A percentile compares a stretch with the other conserved stretches of the same genome.
These are phyloP conservation scores for Monosporozyma solicola DNA, from an alignment of 805 yeast species.

Conservation along the genomic window DNA sequence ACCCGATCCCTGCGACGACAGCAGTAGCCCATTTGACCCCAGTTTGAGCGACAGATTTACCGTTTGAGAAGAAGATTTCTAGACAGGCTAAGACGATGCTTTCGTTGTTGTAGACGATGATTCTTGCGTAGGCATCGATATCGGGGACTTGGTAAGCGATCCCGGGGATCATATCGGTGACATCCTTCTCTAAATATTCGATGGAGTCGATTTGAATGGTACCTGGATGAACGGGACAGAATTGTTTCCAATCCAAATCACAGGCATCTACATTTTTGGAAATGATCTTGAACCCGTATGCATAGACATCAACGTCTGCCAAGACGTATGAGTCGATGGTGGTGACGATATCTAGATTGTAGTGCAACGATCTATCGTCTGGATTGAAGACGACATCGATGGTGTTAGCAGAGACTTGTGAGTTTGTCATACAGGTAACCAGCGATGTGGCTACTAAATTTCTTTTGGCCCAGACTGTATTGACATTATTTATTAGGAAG, in stretches of 20 bases:
- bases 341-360: conserved; percentile 61
- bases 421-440: conserved; percentile 78
- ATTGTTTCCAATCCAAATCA: conserved; percentile 61
- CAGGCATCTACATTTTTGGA: conserved; percentile 55
- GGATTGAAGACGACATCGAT: conserved; percentile 76
- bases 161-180: conserved; percentile 61
- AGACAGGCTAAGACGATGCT: conserved; percentile 55
- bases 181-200: conserved; percentile 45
- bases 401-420: conserved; percentile 61
- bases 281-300: conserved; percentile 77
- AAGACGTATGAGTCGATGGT: conserved; percentile 56
- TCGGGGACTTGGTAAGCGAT: conserved; percentile 84
- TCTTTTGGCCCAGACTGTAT: conserved; percentile 21
- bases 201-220: conserved; percentile 66
- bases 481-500: not conserved
- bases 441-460: conserved; percentile 57
- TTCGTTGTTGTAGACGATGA: conserved; percentile 38
- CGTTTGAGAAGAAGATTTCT: conserved; percentile 66
- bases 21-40: conserved; percentile 95
- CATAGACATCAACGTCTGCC: conserved; percentile 73
- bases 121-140: conserved; percentile 68
- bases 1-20: conserved; percentile 76
- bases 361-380: conserved; percentile 55
- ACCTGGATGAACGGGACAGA: conserved; percentile 86
- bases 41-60: conserved; percentile 70